phyloP scores from a whole-genome alignment of 2,329 filamentous ascomycete species.

The Neofusicoccum umdonicola region DNA sequence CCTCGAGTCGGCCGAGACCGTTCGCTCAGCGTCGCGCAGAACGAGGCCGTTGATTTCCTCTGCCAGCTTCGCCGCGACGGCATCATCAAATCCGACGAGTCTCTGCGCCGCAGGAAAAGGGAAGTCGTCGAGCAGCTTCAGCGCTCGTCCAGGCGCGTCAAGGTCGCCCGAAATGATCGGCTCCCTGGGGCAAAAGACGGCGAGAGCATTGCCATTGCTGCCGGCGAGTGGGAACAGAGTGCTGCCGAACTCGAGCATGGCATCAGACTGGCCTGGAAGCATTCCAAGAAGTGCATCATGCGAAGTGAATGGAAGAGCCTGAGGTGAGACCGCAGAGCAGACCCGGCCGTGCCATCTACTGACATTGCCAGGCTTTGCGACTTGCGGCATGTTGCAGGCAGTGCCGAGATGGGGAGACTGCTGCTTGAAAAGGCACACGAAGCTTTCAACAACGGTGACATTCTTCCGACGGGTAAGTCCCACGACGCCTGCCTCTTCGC shows the following conservation, averaged over 20 bases:
- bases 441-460: slow-evolving; percentile 27
- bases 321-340: background rate
- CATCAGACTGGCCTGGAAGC: slow-evolving; percentile 25
- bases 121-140: slow-evolving; percentile 19
- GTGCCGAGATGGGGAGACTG: slow-evolving; percentile 23
- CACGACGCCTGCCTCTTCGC: too few relatives aligned
- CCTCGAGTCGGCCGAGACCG: slow-evolving; percentile 24
- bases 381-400: slow-evolving; percentile 24
- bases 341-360: background rate
- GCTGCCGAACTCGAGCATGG: slow-evolving; percentile 21
- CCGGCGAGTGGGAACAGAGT: slow-evolving; percentile 22
- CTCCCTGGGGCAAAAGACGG: background rate
- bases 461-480: slow-evolving; percentile 24
- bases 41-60: slow-evolving; percentile 23
- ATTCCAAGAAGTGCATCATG: slow-evolving; percentile 30
- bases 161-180: background rate
- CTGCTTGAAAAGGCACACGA: slow-evolving; percentile 20
- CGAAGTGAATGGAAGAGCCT: slow-evolving; percentile 22
- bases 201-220: background rate
- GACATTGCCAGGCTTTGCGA: slow-evolving; percentile 21
- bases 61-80: slow-evolving; percentile 20
- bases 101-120: slow-evolving; percentile 12
- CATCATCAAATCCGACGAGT: slow-evolving; percentile 19
- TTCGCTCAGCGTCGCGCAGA: slow-evolving; percentile 19
- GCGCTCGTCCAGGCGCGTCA: slow-evolving; percentile 2